phyloP scores from a whole-genome alignment of 345 rosid species.

The Dipteronia dyeriana region DNA sequence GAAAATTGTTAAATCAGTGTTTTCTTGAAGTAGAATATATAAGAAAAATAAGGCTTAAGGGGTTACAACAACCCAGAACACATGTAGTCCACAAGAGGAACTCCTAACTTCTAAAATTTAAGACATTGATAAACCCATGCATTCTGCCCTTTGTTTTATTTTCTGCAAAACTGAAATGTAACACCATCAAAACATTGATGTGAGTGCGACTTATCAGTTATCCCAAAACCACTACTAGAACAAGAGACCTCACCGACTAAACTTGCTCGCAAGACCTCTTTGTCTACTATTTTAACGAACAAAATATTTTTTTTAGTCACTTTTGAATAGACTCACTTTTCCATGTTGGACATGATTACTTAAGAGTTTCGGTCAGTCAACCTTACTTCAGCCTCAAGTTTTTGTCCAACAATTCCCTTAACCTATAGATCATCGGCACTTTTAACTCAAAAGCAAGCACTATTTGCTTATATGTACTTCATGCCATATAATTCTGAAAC shows the following conservation, averaged over 20 bases:
- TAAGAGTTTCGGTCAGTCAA: not conserved
- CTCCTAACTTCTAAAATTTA: not conserved
- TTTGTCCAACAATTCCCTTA: too few relatives aligned
- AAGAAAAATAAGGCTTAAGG: not conserved
- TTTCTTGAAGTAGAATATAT: not conserved
- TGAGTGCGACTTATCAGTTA: not conserved
- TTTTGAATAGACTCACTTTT: not conserved
- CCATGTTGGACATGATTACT: not conserved
- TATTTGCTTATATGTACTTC: not conserved
- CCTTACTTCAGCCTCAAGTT: not conserved
- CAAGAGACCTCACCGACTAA: not conserved
- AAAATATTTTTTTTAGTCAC: not conserved
- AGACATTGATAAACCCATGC: not conserved
- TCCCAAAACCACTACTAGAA: not conserved
- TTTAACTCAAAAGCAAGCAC: too few relatives aligned
- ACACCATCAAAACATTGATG: not conserved
- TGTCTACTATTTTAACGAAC: not conserved
- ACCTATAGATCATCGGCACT: too few relatives aligned
- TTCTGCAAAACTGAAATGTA: not conserved
- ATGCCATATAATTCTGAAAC: not conserved
- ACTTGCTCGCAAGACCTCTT: not conserved
- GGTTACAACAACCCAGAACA: too few relatives aligned
- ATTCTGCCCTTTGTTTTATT: not conserved
- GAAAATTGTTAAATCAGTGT: not conserved
- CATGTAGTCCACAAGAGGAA: too few relatives aligned